phyloP scores from a whole-genome alignment of 768 basidiomycete species.

The Mycena latifolia region DNA sequence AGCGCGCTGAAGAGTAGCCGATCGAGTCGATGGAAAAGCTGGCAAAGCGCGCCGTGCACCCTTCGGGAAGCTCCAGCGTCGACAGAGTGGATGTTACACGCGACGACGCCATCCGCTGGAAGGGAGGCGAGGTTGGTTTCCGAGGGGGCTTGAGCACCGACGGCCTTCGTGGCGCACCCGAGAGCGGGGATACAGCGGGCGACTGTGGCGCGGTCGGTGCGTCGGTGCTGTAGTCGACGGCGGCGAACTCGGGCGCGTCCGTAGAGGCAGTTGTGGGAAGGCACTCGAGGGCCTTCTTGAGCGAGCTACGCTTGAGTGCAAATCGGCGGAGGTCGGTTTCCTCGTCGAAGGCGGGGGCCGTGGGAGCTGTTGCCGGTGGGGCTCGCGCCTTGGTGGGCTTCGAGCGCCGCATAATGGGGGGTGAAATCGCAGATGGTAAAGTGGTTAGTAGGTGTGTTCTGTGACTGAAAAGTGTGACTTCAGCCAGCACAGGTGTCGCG shows the following conservation, averaged over 20 bases:
- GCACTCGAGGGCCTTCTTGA: neutral
- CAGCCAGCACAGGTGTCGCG: too few species aligned
- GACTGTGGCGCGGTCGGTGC: neutral
- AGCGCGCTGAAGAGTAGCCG: neutral
- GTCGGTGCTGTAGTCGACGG: neutral
- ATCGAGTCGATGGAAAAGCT: neutral
- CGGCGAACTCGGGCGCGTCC: neutral
- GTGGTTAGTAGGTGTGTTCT: too few species aligned
- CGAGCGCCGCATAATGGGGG: neutral
- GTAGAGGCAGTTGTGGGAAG: neutral
- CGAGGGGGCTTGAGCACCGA: neutral
- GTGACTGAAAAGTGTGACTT: too few species aligned
- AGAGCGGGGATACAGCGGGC: neutral
- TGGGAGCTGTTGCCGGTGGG: neutral
- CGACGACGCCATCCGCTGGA: neutral
- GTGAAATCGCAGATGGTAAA: neutral
- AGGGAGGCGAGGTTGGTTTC: neutral
- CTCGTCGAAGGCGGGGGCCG: neutral
- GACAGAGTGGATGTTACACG: neutral
- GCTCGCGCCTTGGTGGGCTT: neutral
- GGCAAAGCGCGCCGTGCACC: neutral
- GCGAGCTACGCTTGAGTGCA: conserved; percentile 1
- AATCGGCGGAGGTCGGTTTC: neutral
- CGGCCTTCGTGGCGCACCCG: neutral
- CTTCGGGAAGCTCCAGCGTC: neutral